These are phyloP conservation scores for Torulaspora globosa DNA, from an alignment of 1,139 yeast species.

Conservation along the genomic window DNA sequence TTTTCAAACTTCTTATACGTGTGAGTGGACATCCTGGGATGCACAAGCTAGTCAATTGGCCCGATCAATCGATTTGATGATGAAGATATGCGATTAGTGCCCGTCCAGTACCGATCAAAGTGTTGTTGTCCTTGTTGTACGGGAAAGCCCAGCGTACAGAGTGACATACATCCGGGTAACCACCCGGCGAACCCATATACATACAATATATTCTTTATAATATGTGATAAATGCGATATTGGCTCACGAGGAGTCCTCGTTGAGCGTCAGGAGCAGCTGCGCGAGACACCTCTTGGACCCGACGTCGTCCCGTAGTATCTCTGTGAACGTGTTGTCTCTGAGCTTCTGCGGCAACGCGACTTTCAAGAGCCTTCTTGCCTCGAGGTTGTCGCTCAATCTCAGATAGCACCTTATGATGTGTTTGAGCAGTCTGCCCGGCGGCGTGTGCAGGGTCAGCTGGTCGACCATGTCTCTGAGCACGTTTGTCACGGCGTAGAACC, in stretches of 20 bases:
- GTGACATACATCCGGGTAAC: constrained; percentile 4
- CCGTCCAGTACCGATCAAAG: not conserved
- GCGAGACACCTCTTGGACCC: constrained; percentile 86
- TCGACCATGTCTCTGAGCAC: constrained; percentile 87
- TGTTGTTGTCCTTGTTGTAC: constrained; percentile 1
- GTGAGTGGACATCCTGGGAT: constrained; percentile 60
- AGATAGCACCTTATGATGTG: constrained; percentile 93
- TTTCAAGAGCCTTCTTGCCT: constrained; percentile 84
- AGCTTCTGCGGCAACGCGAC: constrained; percentile 66
- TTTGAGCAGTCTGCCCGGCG: constrained; percentile 77
- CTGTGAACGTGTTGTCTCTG: constrained; percentile 84
- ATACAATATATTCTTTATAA: not conserved
- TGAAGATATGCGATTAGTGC: too few species aligned
- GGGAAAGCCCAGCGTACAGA: not conserved
- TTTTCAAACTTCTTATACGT: constrained; percentile 84
- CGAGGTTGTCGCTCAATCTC: constrained; percentile 82
- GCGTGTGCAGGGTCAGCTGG: constrained; percentile 57
- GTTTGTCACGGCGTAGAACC: constrained; percentile 90
- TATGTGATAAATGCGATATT: not conserved
- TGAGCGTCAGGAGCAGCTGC: constrained; percentile 69
- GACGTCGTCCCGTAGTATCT: constrained; percentile 75
- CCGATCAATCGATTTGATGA: not conserved
- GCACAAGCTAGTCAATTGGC: constrained; percentile 4
- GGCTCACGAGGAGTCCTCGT: constrained; percentile 24
- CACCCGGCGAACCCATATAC: not conserved